Base-by-base conservation (phyloP, 2,329 filamentous ascomycete species). In the Sporothrix inflata region DNA sequence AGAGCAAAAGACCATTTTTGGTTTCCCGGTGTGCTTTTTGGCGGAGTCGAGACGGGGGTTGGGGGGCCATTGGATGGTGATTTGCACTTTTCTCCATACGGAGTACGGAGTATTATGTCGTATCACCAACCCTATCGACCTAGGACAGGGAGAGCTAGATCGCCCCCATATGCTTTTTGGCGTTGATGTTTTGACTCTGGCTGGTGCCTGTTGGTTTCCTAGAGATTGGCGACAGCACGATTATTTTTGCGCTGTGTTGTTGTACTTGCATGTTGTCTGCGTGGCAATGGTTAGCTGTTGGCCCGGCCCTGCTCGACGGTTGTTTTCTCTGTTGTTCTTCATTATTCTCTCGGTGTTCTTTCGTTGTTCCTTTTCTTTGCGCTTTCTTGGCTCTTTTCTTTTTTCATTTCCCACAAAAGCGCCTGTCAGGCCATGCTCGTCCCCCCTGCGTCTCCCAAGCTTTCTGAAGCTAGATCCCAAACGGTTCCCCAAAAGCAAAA, bases 91-190 rank as follows among this genome's bases (percentile, higher is more conserved):
- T 11, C n/a, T n/a, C n/a, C n/a, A n/a, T n/a, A n/a, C 38, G 14
- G 3, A 34, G 53, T 16, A 30, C 12, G 5, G n/a, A 21, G 24
- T 6, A 21, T 12, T 19, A 42, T 30, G 53, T 34, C 53, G n/a
- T 42, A 24, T 42, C 57, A 42, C 27, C 57, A 42, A 42, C 34
- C n/a, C 57, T 12, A 16, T 42, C 57, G 38, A 24, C 16, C n/a
- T 63, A 21, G 30, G 57, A 24, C 57, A 42, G 57, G 38, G 38
- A 42, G 34, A 42, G 57, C 57, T 63, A 63, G 57, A 24, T 24
- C 34, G 11, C 34, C 34, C 34, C n/a, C 34, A 42, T 63, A 19
- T 42, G 57, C 19, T n/a, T 24, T 24, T 63, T 63, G 34, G 57
- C 34, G 57, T 42, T 40, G 57, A 21, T 63, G 34, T 14, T 63